Evolutionary conservation across 805 yeast species (phyloP).

Genomic region (Crinitomyces ghanaensis): DNA sequence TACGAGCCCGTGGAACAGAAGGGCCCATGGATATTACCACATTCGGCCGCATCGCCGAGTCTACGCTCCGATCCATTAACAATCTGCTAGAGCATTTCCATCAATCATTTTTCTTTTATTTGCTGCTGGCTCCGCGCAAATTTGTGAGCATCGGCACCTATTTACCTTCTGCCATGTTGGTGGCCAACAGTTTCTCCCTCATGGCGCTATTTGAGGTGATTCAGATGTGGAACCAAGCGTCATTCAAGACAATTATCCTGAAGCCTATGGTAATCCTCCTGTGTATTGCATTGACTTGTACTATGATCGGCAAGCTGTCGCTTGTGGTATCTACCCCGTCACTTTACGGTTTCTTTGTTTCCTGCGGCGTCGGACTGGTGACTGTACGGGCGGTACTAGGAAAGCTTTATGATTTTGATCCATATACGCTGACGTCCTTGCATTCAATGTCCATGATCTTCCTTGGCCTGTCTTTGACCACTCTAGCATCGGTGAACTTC

Average conservation of each 20-base stretch:
- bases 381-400: too few species aligned
- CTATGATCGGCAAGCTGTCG: slow-evolving; percentile 10
- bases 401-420: too few species aligned
- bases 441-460: slow-evolving; percentile 43
- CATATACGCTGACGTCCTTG: slow-evolving; percentile 18
- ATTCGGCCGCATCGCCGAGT: slow-evolving; percentile 82
- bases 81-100: slow-evolving; percentile 91
- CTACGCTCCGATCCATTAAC: slow-evolving; percentile 77
- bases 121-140: slow-evolving; percentile 60
- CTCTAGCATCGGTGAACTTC: slow-evolving; percentile 73
- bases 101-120: slow-evolving; percentile 90
- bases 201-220: slow-evolving; percentile 40
- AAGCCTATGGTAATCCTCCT: slow-evolving; percentile 7
- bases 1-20: slow-evolving; percentile 50
- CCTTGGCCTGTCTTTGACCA: slow-evolving; percentile 56
- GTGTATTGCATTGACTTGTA: slow-evolving; percentile 2
- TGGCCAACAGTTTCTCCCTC: slow-evolving; percentile 57
- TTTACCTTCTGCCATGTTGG: slow-evolving; percentile 69
- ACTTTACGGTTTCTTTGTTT: slow-evolving; percentile 2
- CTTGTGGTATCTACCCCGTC: slow-evolving; percentile 4
- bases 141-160: slow-evolving; percentile 94
- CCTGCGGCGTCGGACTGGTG: slow-evolving; percentile 1
- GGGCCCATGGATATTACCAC: slow-evolving; percentile 75
- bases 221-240: not conserved
- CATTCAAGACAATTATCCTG: slow-evolving; percentile 3